Evolutionary conservation across 2,329 filamentous ascomycete species (phyloP), one percentile per base, ranked within the genome.

Genomic region (Amesomyces nigricolor): DNA sequence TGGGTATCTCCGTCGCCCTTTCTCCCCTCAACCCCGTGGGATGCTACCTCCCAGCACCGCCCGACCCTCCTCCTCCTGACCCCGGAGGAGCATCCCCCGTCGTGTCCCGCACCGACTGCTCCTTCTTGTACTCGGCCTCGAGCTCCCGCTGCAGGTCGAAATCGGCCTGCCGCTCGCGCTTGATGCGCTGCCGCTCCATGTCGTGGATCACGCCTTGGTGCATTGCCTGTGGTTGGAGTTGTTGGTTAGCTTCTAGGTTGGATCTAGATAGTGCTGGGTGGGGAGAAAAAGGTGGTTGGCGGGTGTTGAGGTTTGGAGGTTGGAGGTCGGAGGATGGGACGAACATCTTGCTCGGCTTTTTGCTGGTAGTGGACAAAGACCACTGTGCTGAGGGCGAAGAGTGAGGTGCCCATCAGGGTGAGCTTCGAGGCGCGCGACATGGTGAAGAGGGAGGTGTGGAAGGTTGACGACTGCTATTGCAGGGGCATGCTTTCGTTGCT

Each of bases 401-500:
- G 73, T 35, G 88, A 87, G 0, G 91, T 96, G 44, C 81, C 82
- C 50, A 84, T 78, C 26, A 99, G 78, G 13, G 94, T 96, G 62
- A 94, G 71, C 68, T 96, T 95, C 16, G 94, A 91, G 56, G 90
- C 87, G 65, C 84, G 86, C 56, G 94, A 99, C 94, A 99, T 99
- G 58, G 55, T 68, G 29, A 26, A 14, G 11, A 35, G 29, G 42
- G 22, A n/a, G 19, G 11, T 5, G 22, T 39, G 9, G 8, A 16
- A 4, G 14, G 44, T 22, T 45, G 32, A 26, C 13, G 35, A 42
- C 6, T 37, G 51, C 19, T 53, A 53, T 53, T 47, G 51, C 30
- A n/a, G 5, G 6, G 14, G 32, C 55, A 57, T 57, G 1, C 17
- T 26, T 11, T 8, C 1, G 8, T 8, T 39, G 1, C 35, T 7